Evolutionary conservation across 2,329 filamentous ascomycete species (phyloP).

Genomic region (Tolypocladium paradoxum): DNA sequence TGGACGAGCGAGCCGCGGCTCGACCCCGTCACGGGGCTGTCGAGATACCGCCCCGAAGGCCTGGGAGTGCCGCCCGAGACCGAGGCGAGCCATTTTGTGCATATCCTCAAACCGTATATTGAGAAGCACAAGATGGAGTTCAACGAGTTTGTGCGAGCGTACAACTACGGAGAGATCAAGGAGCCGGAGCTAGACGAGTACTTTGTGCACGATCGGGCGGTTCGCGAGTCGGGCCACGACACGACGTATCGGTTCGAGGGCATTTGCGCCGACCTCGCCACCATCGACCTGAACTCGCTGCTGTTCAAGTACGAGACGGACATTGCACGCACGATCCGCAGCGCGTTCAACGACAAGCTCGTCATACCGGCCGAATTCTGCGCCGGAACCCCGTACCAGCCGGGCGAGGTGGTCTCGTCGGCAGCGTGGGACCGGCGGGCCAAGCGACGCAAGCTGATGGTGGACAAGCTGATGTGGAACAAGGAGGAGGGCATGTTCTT

Average conservation of each 20-base stretch:
- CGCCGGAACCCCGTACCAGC: slow-evolving; percentile 47
- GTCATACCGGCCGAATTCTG: slow-evolving; percentile 77
- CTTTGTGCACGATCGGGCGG: slow-evolving; percentile 90
- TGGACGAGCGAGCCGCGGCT: slow-evolving; percentile 73
- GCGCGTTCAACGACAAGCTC: slow-evolving; percentile 72
- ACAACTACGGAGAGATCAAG: slow-evolving; percentile 65
- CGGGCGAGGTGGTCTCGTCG: slow-evolving; percentile 68
- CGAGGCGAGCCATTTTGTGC: slow-evolving; percentile 75
- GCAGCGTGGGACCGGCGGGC: slow-evolving; percentile 85
- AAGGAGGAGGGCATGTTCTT: slow-evolving; percentile 92
- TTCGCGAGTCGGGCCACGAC: slow-evolving; percentile 93
- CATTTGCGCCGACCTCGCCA: slow-evolving; percentile 78
- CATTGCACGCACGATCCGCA: slow-evolving; percentile 77
- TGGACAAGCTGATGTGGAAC: slow-evolving; percentile 93
- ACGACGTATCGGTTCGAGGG: slow-evolving; percentile 89
- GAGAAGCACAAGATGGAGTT: slow-evolving; percentile 77
- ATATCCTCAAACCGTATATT: slow-evolving; percentile 71
- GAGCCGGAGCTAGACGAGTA: slow-evolving; percentile 92
- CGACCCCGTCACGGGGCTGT: slow-evolving; percentile 68
- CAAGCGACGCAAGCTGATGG: slow-evolving; percentile 69
- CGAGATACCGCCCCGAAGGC: slow-evolving; percentile 75
- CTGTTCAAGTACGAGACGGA: slow-evolving; percentile 97
- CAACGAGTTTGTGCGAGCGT: slow-evolving; percentile 74
- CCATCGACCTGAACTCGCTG: slow-evolving; percentile 87
- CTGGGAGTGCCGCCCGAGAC: slow-evolving; percentile 85